These are phyloP conservation scores for Pelargonium cotyledonis DNA, from an alignment of 441 rosid genomes.

Conservation along the genomic window DNA sequence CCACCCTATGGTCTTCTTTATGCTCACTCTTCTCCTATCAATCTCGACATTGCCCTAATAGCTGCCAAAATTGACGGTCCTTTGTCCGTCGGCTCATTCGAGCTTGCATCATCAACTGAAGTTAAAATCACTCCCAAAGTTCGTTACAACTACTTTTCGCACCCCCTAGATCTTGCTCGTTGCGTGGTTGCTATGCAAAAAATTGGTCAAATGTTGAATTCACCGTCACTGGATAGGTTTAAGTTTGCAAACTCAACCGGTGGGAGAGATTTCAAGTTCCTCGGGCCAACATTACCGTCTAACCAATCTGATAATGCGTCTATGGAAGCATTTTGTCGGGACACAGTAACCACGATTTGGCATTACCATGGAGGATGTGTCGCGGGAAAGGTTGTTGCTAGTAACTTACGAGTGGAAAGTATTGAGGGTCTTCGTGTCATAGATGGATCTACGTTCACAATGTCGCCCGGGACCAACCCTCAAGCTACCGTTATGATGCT, in stretches of 20 bases:
- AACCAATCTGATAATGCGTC: background rate
- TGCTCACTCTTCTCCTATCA: background rate
- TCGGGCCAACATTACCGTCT: background rate
- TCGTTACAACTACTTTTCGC: background rate
- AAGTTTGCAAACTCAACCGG: background rate
- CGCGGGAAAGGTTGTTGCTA: background rate
- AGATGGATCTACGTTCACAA: constrained; percentile 8
- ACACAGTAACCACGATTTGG: background rate
- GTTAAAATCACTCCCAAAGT: background rate
- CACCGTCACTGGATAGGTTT: background rate
- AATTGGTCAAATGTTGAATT: background rate
- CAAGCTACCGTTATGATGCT: constrained; percentile 9
- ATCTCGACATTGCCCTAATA: background rate
- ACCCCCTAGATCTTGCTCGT: background rate
- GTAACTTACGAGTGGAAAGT: background rate
- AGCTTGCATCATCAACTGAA: background rate
- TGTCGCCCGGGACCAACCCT: constrained; percentile 13
- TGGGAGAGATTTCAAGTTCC: background rate
- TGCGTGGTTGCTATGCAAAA: background rate
- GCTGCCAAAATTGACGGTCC: background rate
- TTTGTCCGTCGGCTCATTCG: background rate
- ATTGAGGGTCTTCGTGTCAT: background rate
- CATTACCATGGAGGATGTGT: background rate
- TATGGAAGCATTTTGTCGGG: background rate
- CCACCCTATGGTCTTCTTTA: background rate